Conservation (phyloP, 371 early-diverging fungal species). For the Mortierella sp. region DNA sequence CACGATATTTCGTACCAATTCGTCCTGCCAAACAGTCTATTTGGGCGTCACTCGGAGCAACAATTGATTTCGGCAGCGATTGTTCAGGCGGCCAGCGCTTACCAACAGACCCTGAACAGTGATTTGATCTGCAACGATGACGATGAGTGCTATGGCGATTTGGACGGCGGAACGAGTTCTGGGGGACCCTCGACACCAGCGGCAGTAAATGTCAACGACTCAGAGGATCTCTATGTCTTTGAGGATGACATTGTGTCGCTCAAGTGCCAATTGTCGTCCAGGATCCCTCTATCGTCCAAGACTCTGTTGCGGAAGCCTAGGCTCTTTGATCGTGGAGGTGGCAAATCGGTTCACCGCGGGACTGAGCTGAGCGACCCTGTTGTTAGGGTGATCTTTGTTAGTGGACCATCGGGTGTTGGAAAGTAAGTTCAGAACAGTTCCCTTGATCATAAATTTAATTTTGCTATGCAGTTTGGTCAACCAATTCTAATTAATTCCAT, state of each 20-base stretch:
- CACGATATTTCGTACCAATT: constrained; percentile 70
- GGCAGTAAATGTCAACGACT: constrained; percentile 8
- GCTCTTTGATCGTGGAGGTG: constrained; percentile 31
- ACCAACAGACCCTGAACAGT: constrained; percentile 29
- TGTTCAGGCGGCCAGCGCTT: constrained; percentile 47
- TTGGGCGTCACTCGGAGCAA: constrained; percentile 60
- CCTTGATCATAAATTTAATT: neutral
- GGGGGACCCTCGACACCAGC: neutral
- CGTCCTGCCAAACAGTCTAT: constrained; percentile 66
- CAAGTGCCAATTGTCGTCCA: constrained; percentile 29
- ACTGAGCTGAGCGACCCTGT: constrained; percentile 40
- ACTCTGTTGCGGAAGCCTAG: constrained; percentile 31
- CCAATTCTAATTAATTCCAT: neutral
- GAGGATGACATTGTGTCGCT: constrained; percentile 50
- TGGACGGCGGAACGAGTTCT: neutral
- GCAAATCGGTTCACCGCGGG: constrained; percentile 30
- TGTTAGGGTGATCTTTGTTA: constrained; percentile 49
- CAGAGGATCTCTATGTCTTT: constrained; percentile 37
- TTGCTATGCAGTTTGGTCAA: too few species aligned
- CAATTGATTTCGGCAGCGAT: constrained; percentile 53
- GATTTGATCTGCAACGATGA: neutral
- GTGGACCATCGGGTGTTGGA: constrained; percentile 51
- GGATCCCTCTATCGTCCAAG: constrained; percentile 44
- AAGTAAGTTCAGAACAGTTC: constrained; percentile 32
- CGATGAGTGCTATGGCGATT: constrained; percentile 4